Conservation (phyloP, 2,329 filamentous ascomycete species). For the Aspergillus fijiensis region DNA sequence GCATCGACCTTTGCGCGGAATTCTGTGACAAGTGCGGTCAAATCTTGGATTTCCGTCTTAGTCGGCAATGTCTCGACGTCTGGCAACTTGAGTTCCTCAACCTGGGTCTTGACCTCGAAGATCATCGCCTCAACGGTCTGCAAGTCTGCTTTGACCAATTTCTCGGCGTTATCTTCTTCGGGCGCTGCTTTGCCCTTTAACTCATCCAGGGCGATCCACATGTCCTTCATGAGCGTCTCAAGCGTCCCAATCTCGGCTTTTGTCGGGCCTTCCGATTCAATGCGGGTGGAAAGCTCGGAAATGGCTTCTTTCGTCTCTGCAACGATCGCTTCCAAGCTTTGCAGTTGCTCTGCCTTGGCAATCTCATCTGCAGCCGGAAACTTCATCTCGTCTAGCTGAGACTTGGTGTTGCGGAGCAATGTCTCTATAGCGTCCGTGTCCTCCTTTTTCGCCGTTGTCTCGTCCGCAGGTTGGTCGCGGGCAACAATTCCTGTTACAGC, state of each 20-base stretch:
- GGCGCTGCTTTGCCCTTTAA: slow-evolving; percentile 50
- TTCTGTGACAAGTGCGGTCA: slow-evolving; percentile 70
- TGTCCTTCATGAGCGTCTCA: slow-evolving; percentile 74
- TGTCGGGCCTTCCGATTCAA: slow-evolving; percentile 67
- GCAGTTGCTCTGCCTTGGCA: slow-evolving; percentile 62
- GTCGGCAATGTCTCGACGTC: slow-evolving; percentile 70
- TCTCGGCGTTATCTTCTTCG: slow-evolving; percentile 54
- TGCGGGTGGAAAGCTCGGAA: slow-evolving; percentile 61
- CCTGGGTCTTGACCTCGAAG: slow-evolving; percentile 76
- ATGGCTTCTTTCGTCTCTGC: slow-evolving; percentile 74
- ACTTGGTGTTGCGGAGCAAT: slow-evolving; percentile 84
- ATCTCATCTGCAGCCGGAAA: slow-evolving; percentile 64
- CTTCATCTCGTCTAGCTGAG: slow-evolving; percentile 76
- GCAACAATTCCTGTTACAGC: slow-evolving; percentile 55
- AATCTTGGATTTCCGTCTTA: slow-evolving; percentile 70
- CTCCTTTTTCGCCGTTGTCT: slow-evolving; percentile 68
- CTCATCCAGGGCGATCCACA: slow-evolving; percentile 74
- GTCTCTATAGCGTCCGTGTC: slow-evolving; percentile 90
- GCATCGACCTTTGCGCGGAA: slow-evolving; percentile 63
- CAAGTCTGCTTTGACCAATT: slow-evolving; percentile 76
- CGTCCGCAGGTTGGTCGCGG: slow-evolving; percentile 40
- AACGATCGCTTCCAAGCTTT: slow-evolving; percentile 65
- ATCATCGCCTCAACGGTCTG: slow-evolving; percentile 78
- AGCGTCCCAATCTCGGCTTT: slow-evolving; percentile 77
- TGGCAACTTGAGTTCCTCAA: slow-evolving; percentile 71